Evolutionary conservation across 148 eudicot genomes (phyloP), one percentile per base, ranked within the genome.

Genomic region (Hydrangea macrophylla): DNA sequence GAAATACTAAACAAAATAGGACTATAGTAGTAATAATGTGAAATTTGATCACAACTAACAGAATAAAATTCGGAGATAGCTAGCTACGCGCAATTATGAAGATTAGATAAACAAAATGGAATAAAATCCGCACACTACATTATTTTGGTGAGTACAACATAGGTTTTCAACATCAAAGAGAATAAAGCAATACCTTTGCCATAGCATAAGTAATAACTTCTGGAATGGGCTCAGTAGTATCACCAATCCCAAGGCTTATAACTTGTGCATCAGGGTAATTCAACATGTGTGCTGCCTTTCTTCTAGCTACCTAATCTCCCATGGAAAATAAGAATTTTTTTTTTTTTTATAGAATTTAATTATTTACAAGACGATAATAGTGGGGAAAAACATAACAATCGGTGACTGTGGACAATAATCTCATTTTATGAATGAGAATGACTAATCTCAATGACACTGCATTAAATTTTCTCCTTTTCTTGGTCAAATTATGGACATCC

Each of bases 161-260:
- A 26, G 6, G 26, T 10, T 59, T 2, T 24, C 4, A 36, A 57
- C 64, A 45, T 58, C 36, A 33, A 39, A 9, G 15, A 27, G 9
- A 45, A 3, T 33, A 60, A 20, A 1, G 13, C 0, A n/a, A 23
- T 80, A 92, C 97, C 97, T 89, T 59, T 61, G 96, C 85, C 97
- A 92, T 92, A 44, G 97, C 92, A 79, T 92, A 82, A 28, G 97
- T 82, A 68, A 92, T 92, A 62, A 89, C 83, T n/a, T 85, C 86
- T 59, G 97, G 97, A 73, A 92, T 92, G 48, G 97, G 97, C 82
- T 88, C 95, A 36, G 95, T 88, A 25, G 97, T 92, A 73, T 88
- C 95, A 62, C 97, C 97, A 69, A 92, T 88, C 65, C 97, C 97
- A 62, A 92, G 97, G 86, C 95, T 86, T 62, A 92, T 92, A 50